Percentiles rank a stretch among this genome's conserved stretches.
Evolutionary conservation across 148 eudicot genomes (phyloP).

Genomic region (Persicaria maculosa): DNA sequence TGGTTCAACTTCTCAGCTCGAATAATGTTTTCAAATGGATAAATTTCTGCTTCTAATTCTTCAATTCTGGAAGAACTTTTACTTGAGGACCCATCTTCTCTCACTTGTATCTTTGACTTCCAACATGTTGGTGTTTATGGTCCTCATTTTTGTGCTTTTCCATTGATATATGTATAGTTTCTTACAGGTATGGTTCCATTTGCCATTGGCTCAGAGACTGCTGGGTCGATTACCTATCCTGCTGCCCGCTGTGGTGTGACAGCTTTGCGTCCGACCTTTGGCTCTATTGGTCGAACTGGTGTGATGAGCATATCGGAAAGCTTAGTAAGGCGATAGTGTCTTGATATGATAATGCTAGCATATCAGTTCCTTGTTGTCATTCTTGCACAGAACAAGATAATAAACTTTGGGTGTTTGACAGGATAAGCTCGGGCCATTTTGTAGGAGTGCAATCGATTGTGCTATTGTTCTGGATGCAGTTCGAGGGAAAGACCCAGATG

Average conservation of each 20-base stretch:
- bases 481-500: conserved; percentile 81
- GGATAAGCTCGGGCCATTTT: conserved; percentile 94
- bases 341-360: background rate
- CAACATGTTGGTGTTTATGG: background rate
- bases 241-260: conserved; percentile 90
- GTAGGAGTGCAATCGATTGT: conserved; percentile 85
- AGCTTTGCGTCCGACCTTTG: conserved; percentile 81
- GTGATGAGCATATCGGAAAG: conserved; percentile 93
- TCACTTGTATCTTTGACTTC: background rate
- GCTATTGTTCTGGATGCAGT: conserved; percentile 57
- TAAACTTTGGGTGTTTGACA: conserved; percentile 20
- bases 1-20: no score
- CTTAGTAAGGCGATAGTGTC: conserved; percentile 34
- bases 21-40: background rate
- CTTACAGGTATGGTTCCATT: conserved; percentile 82
- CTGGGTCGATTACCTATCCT: conserved; percentile 81
- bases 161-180: background rate
- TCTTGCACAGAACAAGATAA: background rate
- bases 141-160: background rate
- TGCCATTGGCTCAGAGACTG: conserved; percentile 94
- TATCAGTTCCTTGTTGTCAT: background rate
- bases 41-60: background rate
- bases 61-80: background rate
- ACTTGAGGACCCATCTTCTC: background rate
- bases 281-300: conserved; percentile 84